Conservation (phyloP, 2,329 filamentous ascomycete species). For the Cladosporium oxysporum region DNA sequence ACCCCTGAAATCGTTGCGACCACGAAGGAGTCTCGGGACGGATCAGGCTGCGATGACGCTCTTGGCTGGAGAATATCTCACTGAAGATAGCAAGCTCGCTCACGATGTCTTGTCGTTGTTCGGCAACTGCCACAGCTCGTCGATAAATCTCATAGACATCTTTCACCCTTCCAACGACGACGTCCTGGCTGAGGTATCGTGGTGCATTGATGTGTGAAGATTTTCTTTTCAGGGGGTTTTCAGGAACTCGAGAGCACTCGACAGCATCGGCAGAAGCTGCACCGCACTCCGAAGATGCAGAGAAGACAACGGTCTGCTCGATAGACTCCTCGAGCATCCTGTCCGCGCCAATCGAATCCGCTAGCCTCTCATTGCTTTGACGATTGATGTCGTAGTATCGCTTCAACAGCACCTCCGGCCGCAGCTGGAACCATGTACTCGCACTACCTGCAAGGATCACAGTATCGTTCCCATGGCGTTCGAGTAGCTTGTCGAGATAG, state of each 20-base stretch:
- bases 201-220: constrained; percentile 47
- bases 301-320: constrained; percentile 5
- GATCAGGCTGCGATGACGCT: constrained; percentile 1
- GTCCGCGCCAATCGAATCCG: constrained; percentile 30
- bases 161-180: constrained; percentile 21
- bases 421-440: constrained; percentile 65
- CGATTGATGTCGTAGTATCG: constrained; percentile 57
- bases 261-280: neutral
- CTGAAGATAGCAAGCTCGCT: constrained; percentile 35
- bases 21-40: neutral
- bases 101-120: constrained; percentile 22
- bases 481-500: constrained; percentile 21
- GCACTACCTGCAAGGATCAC: constrained; percentile 64
- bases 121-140: constrained; percentile 33
- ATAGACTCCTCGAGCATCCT: constrained; percentile 39
- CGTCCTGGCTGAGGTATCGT: constrained; percentile 36
- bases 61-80: constrained; percentile 25
- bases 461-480: constrained; percentile 49
- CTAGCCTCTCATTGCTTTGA: constrained; percentile 46
- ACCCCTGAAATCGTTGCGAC: neutral
- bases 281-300: neutral
- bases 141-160: constrained; percentile 21
- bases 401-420: constrained; percentile 60
- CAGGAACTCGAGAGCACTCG: neutral
- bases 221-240: neutral